phyloP scores from a whole-genome alignment of 129 eudicot genomes.

The Arctium lappa region DNA sequence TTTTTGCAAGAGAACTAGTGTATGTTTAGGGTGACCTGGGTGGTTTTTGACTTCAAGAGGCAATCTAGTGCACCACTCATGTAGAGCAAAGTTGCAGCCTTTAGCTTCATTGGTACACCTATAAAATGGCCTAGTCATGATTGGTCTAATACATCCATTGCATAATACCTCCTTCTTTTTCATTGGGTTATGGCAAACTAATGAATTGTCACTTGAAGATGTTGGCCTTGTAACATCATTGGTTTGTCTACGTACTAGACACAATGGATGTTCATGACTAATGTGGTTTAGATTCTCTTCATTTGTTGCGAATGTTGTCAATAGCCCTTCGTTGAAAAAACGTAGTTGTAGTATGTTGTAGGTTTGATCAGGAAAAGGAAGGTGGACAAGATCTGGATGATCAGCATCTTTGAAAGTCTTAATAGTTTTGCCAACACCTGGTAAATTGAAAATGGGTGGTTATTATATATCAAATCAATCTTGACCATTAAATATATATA shows the following conservation, averaged over 20 bases:
- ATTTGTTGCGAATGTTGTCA: background rate
- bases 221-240: background rate
- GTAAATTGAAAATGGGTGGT: too few species aligned
- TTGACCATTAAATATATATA: too few species aligned
- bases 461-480: too few species aligned
- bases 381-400: background rate
- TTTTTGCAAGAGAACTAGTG: background rate
- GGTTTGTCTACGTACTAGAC: background rate
- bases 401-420: background rate
- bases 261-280: slow-evolving; percentile 19
- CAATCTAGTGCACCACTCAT: background rate
- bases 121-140: background rate
- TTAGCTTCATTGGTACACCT: background rate
- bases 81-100: background rate
- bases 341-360: background rate
- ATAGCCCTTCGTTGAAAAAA: background rate
- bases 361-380: background rate
- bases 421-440: background rate
- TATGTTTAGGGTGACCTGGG: background rate
- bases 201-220: background rate
- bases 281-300: background rate
- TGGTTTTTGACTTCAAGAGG: background rate
- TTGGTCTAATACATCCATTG: background rate
- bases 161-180: background rate
- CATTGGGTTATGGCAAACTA: background rate